Evolutionary conservation across 2,329 filamentous ascomycete species (phyloP), one percentile per base, ranked within the genome.

Genomic region (Aspergillus sp.): DNA sequence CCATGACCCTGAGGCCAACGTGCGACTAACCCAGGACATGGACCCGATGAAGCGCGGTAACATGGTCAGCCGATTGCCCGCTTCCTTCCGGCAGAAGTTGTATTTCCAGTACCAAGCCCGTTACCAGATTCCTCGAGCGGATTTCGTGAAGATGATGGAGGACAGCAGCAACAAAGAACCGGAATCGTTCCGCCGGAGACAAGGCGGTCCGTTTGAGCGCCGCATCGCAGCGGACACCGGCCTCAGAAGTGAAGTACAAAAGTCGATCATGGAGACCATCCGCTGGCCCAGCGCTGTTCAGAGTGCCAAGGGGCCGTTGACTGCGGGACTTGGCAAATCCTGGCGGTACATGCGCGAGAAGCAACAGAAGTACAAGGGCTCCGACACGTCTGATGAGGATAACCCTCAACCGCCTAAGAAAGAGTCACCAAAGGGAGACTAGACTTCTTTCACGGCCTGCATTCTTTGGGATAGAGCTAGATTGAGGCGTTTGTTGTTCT

Each of bases 81-180:
- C 85, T 58, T 77, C 82, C 4, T 97, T 98, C 76, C 81, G 93
- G 34, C 81, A 86, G 45, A 90, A 88, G 49, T 74, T 98, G 0
- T 98, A 98, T 71, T 95, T 95, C 67, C 83, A 90, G 59, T 98
- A 96, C 66, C 90, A 95, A 66, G 83, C 85, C 63, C 91, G 94
- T 60, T 94, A 90, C 60, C 78, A 80, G 47, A 93, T 98, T 39
- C 88, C 91, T 0, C 82, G 82, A 10, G 78, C 80, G 4, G 88
- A 95, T 46, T 98, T 95, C 65, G 75, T 86, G 59, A 78, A 81
- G 59, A 90, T 97, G 82, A 83, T 96, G 67, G 78, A 87, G 49
- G 79, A 81, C n/a, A 80, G 77, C 38, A 79, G 78, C 47, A 85
- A 93, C 46, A 79, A 85, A 47, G 78, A 82, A 39, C 73, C 73